Percentiles rank a stretch among this genome's conserved stretches.
phyloP scores from a whole-genome alignment of 2,329 filamentous ascomycete genomes.

The Neonectria sp. region DNA sequence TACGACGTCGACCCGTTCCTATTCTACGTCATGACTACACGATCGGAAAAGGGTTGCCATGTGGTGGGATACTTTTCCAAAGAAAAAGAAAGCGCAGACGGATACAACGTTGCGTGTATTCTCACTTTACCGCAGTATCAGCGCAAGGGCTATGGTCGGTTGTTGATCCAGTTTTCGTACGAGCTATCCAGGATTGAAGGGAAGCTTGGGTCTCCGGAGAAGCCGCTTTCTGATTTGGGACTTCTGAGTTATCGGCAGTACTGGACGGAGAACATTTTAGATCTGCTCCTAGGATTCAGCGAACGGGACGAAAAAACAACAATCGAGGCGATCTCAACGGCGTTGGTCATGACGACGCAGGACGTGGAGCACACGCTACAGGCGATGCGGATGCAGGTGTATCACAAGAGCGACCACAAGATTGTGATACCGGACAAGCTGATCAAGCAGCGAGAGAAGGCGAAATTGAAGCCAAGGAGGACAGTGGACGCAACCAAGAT shows the following conservation, averaged over 20 bases:
- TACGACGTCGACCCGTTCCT: conserved; percentile 99
- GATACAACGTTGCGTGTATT: conserved; percentile 98
- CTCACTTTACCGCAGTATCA: conserved; percentile 97
- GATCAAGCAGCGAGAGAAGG: conserved; percentile 83
- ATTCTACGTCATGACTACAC: conserved; percentile 97
- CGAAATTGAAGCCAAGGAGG: conserved; percentile 82
- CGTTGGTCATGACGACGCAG: conserved; percentile 95
- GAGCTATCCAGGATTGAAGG: conserved; percentile 95
- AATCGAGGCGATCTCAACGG: conserved; percentile 85
- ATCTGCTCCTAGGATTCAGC: conserved; percentile 82
- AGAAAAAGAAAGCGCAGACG: conserved; percentile 96
- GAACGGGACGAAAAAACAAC: conserved; percentile 81
- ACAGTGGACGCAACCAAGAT: conserved; percentile 84
- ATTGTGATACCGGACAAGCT: conserved; percentile 92
- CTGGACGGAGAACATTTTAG: conserved; percentile 96
- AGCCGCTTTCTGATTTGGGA: conserved; percentile 94
- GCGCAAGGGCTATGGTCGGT: conserved; percentile 90
- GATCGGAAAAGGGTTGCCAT: conserved; percentile 91
- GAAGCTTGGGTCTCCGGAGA: conserved; percentile 96
- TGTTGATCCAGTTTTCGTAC: conserved; percentile 98
- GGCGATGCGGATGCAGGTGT: conserved; percentile 94
- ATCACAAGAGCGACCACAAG: conserved; percentile 97
- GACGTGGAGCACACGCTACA: conserved; percentile 97
- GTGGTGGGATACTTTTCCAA: conserved; percentile 99
- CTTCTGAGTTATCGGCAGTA: conserved; percentile 96